Conservation (phyloP, 2,329 filamentous ascomycete species). For the Pseudogymnoascus sp. region DNA sequence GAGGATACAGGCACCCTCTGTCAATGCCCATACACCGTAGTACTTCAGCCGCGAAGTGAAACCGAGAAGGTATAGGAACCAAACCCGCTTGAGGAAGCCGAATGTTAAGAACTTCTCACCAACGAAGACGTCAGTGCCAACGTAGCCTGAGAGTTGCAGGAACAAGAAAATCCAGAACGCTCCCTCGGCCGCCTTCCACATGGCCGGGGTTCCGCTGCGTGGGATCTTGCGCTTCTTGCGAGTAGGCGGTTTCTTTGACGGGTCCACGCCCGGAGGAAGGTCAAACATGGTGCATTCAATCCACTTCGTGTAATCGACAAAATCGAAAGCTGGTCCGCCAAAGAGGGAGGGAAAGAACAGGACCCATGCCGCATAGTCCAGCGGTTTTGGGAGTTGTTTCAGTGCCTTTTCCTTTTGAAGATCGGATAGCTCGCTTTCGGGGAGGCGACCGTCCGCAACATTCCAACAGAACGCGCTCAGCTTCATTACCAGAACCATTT, state of each 20-base stretch:
- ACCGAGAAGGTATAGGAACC: constrained; percentile 74
- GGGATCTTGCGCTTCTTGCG: constrained; percentile 89
- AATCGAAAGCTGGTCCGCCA: constrained; percentile 89
- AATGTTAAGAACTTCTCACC: constrained; percentile 59
- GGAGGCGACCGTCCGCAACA: constrained; percentile 80
- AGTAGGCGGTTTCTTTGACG: constrained; percentile 74
- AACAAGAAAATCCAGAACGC: constrained; percentile 74
- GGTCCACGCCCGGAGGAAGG: constrained; percentile 70
- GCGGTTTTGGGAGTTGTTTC: constrained; percentile 59
- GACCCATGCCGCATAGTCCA: constrained; percentile 85
- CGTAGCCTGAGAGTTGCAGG: constrained; percentile 61
- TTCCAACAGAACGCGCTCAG: constrained; percentile 97
- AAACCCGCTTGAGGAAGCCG: constrained; percentile 63
- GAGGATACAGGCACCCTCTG: constrained; percentile 90
- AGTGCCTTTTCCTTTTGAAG: constrained; percentile 78
- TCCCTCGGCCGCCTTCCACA: constrained; percentile 64
- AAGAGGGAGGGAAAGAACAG: constrained; percentile 92
- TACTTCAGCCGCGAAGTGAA: constrained; percentile 83
- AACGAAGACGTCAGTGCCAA: constrained; percentile 55
- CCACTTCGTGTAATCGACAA: constrained; percentile 84
- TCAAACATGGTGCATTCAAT: constrained; percentile 94
- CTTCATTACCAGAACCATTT: constrained; percentile 99
- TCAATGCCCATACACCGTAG: constrained; percentile 90
- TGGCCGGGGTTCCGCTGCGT: constrained; percentile 77
- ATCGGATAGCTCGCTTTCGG: constrained; percentile 72